Evolutionary conservation across 2,329 filamentous ascomycete species (phyloP), one percentile per base, ranked within the genome.

Genomic region (Ophiocordyceps camponoti-rufipedis): DNA sequence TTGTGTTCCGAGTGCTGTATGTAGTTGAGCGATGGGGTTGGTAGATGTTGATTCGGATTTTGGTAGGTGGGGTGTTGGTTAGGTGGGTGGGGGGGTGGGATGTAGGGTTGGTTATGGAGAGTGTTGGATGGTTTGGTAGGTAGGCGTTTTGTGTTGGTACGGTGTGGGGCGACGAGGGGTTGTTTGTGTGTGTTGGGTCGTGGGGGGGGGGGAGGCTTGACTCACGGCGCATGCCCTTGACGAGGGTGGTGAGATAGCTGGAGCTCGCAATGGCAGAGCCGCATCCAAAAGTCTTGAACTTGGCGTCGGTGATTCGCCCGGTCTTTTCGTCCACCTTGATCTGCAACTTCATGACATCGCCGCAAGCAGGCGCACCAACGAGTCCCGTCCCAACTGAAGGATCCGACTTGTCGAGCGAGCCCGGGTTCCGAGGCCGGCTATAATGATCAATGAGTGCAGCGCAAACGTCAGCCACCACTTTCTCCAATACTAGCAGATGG

Each of bases 251-350:
- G 56, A 98, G 67, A 62, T 98, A 98, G 59, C 83, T 91, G 14
- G 51, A 53, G 48, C 84, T 93, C 41, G 91, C 91, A 64, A 98
- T 98, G 52, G 91, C 91, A 29, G 81, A 87, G 46, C 88, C 88
- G 62, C 88, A 95, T 44, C 88, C 88, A 60, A 95, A 95, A 0
- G 88, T 95, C 79, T 95, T 95, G 77, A 95, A 95, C 67, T 93
- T 91, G 61, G 94, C 88, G 56, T 95, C 89, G 55, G 80, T 80
- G 61, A 95, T 95, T 54, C 80, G 89, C 62, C 91, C 85, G 57
- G 79, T 85, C 55, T 82, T 73, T 52, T 85, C 84, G 66, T 95
- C 87, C 56, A 95, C 88, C 48, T 85, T 81, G 65, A 91, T 93
- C 58, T 67, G 60, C 7, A 62, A 54, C 69, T 91, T 91, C 82